Evolutionary conservation across 495 filamentous ascomycete genomes (phyloP).

Genomic region (Tuber magnatum): DNA sequence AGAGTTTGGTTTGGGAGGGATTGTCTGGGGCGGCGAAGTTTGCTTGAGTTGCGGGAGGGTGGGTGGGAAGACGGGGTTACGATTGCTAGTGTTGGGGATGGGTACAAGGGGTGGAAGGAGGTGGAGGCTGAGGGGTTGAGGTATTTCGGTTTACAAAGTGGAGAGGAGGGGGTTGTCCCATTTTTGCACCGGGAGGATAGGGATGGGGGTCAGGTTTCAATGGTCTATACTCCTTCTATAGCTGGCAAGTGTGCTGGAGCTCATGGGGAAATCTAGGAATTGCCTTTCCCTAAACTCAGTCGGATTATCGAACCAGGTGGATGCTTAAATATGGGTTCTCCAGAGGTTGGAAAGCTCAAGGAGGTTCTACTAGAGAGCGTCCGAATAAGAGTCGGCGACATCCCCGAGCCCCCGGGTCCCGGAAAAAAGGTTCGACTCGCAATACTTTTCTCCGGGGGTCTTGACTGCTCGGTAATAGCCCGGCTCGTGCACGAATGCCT

Average conservation of each 20-base stretch:
- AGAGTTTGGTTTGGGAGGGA: conserved; percentile 75
- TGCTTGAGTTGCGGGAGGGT: conserved; percentile 51
- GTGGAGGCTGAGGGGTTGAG: conserved; percentile 76
- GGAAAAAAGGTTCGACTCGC: conserved; percentile 49
- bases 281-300: conserved; percentile 25
- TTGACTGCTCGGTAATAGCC: conserved; percentile 87
- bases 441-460: conserved; percentile 85
- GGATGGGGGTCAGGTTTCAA: conserved; percentile 31
- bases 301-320: conserved; percentile 3
- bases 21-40: conserved; percentile 74
- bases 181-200: conserved; percentile 22
- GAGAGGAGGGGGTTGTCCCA: conserved; percentile 20
- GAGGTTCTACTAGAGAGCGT: conserved; percentile 59
- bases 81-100: conserved; percentile 65
- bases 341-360: conserved; percentile 53
- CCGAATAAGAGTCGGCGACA: conserved; percentile 55
- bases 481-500: conserved; percentile 73
- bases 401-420: conserved; percentile 53
- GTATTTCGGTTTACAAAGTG: conserved; percentile 50
- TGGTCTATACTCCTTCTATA: conserved; percentile 38
- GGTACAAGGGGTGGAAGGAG: conserved; percentile 58
- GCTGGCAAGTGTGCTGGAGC: conserved; percentile 31
- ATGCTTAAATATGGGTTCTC: conserved; percentile 47
- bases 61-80: conserved; percentile 45
- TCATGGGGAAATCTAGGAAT: conserved; percentile 44